Base-by-base conservation (phyloP, 768 basidiomycete species). In the Pilatotrama ljubarskyi region DNA sequence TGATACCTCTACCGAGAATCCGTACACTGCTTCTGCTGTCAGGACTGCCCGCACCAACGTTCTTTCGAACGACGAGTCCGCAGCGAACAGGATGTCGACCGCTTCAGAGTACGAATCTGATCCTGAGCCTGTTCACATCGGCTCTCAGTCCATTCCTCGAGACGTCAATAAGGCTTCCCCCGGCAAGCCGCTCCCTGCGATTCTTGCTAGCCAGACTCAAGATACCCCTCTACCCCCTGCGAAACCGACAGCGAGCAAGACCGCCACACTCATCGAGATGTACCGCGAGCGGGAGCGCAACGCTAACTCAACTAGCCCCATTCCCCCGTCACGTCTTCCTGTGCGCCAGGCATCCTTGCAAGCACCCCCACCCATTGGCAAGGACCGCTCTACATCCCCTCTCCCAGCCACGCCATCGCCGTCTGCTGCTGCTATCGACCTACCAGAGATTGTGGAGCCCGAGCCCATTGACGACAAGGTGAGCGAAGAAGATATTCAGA, bases 181-280 rank as follows among this genome's bases (percentile, higher is more conserved):
- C 13, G 20, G 49, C 35, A 48, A 52, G 36, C 56, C 51, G 18
- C 47, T 57, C 17, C 55, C 55, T 26, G 25, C 38, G 7, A 11
- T 49, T 18, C 29, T 38, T 11, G 32, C 40, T 5, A 37, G 14
- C n/a, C 37, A 43, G 36, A 25, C 3, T 3, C 20, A 26, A 5
- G 52, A 58, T 26, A 58, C 54, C 20, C 52, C 61, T 9, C 51
- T 54, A 5, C 52, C 59, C 14, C 51, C 47, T 20, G 65, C 66
- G 32, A 73, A 68, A 40, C 51, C 70, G 47, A 51, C 66, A 17
- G 58, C 75, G 14, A 85, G 84, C 75, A 88, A 86, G 74, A 91
- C 90, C 0, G 85, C 88, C 3, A 82, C 86, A 1, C 78, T 93
- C 51, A 93, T 93, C 65, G 90, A 92, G 71, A 89, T 93, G 89